Evolutionary conservation across 1,284 basidiomycete genomes (phyloP), one percentile per base, ranked within the genome.

Genomic region (Cryptococcus sp.): DNA sequence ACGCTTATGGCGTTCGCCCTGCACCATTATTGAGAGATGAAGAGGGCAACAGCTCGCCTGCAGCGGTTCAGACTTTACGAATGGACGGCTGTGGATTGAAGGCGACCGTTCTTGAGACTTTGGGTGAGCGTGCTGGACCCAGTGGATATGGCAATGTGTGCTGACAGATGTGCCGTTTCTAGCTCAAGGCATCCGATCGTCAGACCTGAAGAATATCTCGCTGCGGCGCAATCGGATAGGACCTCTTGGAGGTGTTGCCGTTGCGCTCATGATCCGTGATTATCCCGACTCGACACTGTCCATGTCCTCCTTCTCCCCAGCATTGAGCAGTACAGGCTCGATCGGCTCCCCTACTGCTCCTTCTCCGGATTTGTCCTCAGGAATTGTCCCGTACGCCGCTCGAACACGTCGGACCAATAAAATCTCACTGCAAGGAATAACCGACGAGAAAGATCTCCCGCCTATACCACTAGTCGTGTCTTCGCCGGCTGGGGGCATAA

Each of bases 231-330:
- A 96, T 76, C 86, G 85, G 52, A 95, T 96, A 67, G 86, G 84
- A 41, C 83, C 86, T 0, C 84, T 88, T 0, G 91, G 91, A 22
- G 91, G 89, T 1, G 91, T 96, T 3, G 88, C 91, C 0, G 82
- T 97, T n/a, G 92, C 93, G 0, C 83, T 95, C 52, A 94, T 96
- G 90, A 92, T 96, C 63, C 86, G 90, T 57, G 93, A 97, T 76
- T 96, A 95, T 72, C 90, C 91, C 3, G 90, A 93, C 68, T 82
- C 78, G 6, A 57, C 70, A 41, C 80, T 74, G 56, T 79, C 70
- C 17, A 76, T 70, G 51, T 70, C 53, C 54, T 56, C 65, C 61
- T 41, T 73, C 62, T 62, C 64, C 62, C 76, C 82, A 81, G 22
- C 57, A 76, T 10, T 83, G 81, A 5, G 81, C 82, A n/a, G 70